Evolutionary conservation across 768 basidiomycete species (phyloP).

Genomic region (Hortiboletus campestris): DNA sequence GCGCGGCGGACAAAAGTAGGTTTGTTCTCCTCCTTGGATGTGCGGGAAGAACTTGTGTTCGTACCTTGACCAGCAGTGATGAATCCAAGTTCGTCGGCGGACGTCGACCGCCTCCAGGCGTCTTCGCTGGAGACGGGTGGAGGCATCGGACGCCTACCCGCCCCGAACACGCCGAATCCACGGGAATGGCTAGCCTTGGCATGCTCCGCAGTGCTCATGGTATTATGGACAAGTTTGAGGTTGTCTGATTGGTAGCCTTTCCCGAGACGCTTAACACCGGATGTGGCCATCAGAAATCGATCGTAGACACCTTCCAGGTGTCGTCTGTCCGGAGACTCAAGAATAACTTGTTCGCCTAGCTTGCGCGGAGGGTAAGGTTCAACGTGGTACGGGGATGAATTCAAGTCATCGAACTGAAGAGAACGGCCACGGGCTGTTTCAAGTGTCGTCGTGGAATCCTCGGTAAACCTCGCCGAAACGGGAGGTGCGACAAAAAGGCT

Average conservation of each 20-base stretch:
- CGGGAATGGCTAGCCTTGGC: conserved; percentile 20
- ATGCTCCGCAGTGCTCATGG: conserved; percentile 20
- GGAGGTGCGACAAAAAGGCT: conserved; percentile 64
- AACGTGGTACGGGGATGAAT: conserved; percentile 59
- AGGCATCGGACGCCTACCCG: conserved; percentile 57
- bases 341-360: conserved; percentile 31
- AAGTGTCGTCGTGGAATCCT: conserved; percentile 34
- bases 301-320: conserved; percentile 77
- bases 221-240: conserved; percentile 41
- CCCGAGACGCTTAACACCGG: conserved; percentile 76
- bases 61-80: conserved; percentile 38
- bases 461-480: conserved; percentile 35
- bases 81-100: conserved; percentile 67
- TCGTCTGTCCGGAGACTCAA: conserved; percentile 57
- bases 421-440: conserved; percentile 11
- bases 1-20: conserved; percentile 65
- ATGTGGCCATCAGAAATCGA: conserved; percentile 78
- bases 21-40: conserved; percentile 44
- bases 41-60: conserved; percentile 20
- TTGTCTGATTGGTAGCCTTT: conserved; percentile 80
- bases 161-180: conserved; percentile 28
- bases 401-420: conserved; percentile 43
- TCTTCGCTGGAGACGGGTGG: conserved; percentile 73
- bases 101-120: conserved; percentile 41
- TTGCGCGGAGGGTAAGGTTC: conserved; percentile 60